phyloP scores from a whole-genome alignment of 176 grass and related monocot genomes.

The Musa beccarii region DNA sequence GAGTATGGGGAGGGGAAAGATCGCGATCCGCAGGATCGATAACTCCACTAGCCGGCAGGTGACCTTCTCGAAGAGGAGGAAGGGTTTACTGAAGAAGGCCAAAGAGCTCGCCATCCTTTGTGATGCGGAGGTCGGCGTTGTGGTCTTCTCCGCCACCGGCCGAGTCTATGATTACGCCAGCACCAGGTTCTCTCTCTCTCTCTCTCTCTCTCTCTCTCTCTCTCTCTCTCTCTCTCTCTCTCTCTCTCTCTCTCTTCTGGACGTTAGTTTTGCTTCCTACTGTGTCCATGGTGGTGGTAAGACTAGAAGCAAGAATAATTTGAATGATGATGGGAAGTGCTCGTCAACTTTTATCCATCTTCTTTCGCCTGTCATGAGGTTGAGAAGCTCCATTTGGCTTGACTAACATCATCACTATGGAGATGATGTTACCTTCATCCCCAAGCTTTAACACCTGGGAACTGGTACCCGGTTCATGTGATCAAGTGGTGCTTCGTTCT shows the following conservation, averaged over 20 bases:
- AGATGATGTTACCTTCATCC: no score
- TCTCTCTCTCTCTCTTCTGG: neutral
- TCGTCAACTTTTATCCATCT: no score
- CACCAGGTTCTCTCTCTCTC: neutral
- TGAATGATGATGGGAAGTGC: no score
- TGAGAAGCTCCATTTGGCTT: no score
- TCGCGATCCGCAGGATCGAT: neutral
- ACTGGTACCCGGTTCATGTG: no score
- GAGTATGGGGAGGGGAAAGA: constrained; percentile 1
- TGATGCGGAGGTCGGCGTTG: neutral
- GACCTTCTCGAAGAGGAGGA: neutral
- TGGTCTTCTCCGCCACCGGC: neutral
- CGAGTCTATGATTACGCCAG: neutral
- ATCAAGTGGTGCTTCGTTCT: no score
- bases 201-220: neutral
- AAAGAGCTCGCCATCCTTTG: constrained; percentile 1
- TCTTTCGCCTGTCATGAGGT: no score
- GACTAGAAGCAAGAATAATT: no score
- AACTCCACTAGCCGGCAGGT: neutral
- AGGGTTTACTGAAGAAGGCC: neutral
- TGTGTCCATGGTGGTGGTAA: no score
- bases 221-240: neutral
- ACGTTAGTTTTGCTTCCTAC: no score
- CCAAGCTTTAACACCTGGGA: no score
- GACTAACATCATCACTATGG: no score